Percentiles rank a stretch among this genome's conserved stretches.
Conservation (phyloP, 1,284 basidiomycete species). For the Laetiporus sulphureus region DNA sequence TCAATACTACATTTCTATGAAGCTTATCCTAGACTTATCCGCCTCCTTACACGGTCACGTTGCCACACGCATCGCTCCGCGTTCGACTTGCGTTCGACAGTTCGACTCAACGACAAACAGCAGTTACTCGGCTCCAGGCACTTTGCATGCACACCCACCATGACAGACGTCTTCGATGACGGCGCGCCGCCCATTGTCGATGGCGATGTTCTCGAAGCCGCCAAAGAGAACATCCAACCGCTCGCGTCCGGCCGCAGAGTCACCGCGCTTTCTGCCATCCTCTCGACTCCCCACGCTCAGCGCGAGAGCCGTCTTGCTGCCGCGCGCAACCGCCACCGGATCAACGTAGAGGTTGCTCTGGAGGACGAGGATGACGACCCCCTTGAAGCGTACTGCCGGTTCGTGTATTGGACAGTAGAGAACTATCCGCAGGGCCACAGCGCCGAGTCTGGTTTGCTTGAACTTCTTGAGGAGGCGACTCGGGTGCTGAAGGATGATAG, state of each 20-base stretch:
- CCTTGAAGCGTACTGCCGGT: conserved; percentile 52
- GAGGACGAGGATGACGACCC: conserved; percentile 49
- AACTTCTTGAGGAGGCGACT: conserved; percentile 78
- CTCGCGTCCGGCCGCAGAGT: conserved; percentile 67
- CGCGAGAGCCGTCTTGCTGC: conserved; percentile 60
- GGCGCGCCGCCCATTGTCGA: conserved; percentile 46
- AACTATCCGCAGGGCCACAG: conserved; percentile 61
- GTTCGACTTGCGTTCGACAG: too few species aligned
- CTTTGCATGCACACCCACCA: too few species aligned
- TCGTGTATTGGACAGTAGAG: conserved; percentile 68
- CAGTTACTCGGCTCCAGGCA: too few species aligned
- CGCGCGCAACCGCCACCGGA: conserved; percentile 50
- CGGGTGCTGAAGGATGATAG: conserved; percentile 65
- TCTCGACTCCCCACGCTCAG: conserved; percentile 68
- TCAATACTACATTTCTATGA: too few species aligned
- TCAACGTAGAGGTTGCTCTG: conserved; percentile 47
- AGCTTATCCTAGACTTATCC: too few species aligned
- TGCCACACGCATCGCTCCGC: too few species aligned
- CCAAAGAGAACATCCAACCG: conserved; percentile 80
- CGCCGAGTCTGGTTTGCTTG: conserved; percentile 71
- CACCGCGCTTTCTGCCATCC: conserved; percentile 62
- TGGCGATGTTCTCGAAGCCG: conserved; percentile 72
- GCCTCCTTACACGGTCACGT: too few species aligned
- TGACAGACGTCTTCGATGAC: conserved; percentile 25
- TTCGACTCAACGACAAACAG: too few species aligned